These are phyloP conservation scores for Cyberlindnera xishuangbannaensis DNA, from an alignment of 805 yeast species.

Conservation along the genomic window DNA sequence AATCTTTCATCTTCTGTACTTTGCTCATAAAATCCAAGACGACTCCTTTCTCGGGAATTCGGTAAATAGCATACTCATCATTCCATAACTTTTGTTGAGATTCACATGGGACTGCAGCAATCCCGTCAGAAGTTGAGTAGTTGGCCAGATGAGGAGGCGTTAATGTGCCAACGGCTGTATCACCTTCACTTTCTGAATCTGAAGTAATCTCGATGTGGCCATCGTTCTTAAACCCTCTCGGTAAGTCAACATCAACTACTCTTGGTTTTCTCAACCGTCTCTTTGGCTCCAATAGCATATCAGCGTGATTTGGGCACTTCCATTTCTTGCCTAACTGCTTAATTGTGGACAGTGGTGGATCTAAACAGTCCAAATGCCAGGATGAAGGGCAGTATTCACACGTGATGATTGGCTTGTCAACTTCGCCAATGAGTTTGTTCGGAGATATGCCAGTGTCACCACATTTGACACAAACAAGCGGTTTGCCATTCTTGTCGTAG, in stretches of 20 bases:
- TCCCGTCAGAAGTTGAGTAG: slow-evolving; percentile 29
- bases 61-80: slow-evolving; percentile 45
- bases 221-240: slow-evolving; percentile 45
- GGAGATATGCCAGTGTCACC: slow-evolving; percentile 55
- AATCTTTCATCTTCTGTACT: slow-evolving; percentile 31
- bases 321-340: slow-evolving; percentile 75
- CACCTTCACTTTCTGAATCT: slow-evolving; percentile 31
- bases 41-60: slow-evolving; percentile 63
- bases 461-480: slow-evolving; percentile 72
- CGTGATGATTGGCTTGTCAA: slow-evolving; percentile 49
- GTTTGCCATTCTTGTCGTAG: slow-evolving; percentile 62
- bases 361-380: slow-evolving; percentile 88
- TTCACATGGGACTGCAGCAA: slow-evolving; percentile 28
- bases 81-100: slow-evolving; percentile 23
- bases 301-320: slow-evolving; percentile 86
- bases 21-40: slow-evolving; percentile 62
- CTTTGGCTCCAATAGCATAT: slow-evolving; percentile 26
- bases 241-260: slow-evolving; percentile 47
- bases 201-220: slow-evolving; percentile 55
- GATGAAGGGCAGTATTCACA: slow-evolving; percentile 81
- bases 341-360: slow-evolving; percentile 66
- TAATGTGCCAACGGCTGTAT: slow-evolving; percentile 27
- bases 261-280: slow-evolving; percentile 48
- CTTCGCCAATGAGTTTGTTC: slow-evolving; percentile 32
- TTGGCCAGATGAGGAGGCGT: slow-evolving; percentile 33